Base-by-base conservation (phyloP, 345 rosid genomes). In the Eucalyptus lansdowneana region DNA sequence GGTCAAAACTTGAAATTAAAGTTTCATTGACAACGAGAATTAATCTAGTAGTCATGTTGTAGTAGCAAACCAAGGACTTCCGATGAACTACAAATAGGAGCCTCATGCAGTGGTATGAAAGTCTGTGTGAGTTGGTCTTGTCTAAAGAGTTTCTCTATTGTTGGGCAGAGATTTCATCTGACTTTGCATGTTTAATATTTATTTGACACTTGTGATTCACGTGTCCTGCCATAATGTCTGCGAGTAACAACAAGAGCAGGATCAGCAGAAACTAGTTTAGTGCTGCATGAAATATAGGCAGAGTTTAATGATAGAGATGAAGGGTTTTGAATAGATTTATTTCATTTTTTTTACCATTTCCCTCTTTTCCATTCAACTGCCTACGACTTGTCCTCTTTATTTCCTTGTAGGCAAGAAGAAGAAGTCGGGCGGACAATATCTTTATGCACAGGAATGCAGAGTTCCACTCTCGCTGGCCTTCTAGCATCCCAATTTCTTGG, bases 381-480 rank as follows among this genome's bases (percentile, higher is more conserved):
- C 50, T 50, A 45, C 31, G 29, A 76, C 31, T 47, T 54, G 34
- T 25, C 65, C 40, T 86, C 44, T 34, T 17, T 90, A 89, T 88
- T 87, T 81, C 81, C 49, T 81, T 11, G 40, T 94, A 97, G 99
- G 94, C 99, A 94, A 93, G 97, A 92, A 53, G 99, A 97, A 92
- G 98, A 97, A 93, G 98, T 94, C 3, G 93, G 96, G 95, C 89
- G 97, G 91, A 97, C 98, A 8, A 94, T 97, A 90, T 97, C 99
- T 4, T 92, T 97, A 80, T 97, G 99, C 92, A 96, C 99, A 6
- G 99, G 98, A 91, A 97, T 97, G 99, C 99, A 97, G 88, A 97
- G 99, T 93, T 97, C 99, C 7, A 97, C 99, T 25, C 89, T 97
- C 49, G 99, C 99, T 3, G 99, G 98, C 17, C 99, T 97, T 34